Base-by-base conservation (phyloP, 2,329 filamentous ascomycete genomes). In the Albophoma yamanashiensis region DNA sequence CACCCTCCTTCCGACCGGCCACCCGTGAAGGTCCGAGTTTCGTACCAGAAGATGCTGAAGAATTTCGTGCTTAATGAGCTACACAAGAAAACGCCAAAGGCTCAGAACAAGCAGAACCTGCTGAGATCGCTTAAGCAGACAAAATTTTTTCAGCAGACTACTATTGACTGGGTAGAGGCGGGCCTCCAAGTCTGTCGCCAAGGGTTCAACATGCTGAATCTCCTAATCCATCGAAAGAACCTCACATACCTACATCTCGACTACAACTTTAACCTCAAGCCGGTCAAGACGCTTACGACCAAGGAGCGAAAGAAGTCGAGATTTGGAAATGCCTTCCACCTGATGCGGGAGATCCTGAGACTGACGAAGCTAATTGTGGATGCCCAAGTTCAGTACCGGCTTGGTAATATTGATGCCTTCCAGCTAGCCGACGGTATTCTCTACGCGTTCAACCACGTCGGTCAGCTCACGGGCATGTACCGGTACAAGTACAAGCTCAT, bases 401-500 rank as follows among this genome's bases (percentile, higher is more conserved):
- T 99, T 45, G 95, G 95, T 61, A 99, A 99, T 69, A 97, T 99
- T 64, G 94, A 99, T 74, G 94, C 95, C 43, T 99, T 99, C 79
- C 94, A 99, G 74, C 86, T 99, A 65, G 94, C 94, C 4, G 94
- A 99, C 74, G 94, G 94, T 74, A 99, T 99, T 60, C 80, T 97
- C n/a, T 99, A 99, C 68, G 95, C 94, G 22, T 99, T 99, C 79
- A 99, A 99, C 76, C 94, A 99, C 68, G 94, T 99, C 60, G 94
- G 94, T 63, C 95, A 99, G 75, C 80, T 99, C 63, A 99, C 94
- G 20, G 94, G 94, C 72, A 99, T 99, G 94, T 99, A 99, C 77
- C 89, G 94, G 62, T 99, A 99, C 83, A 99, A 99, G 81, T 99
- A 99, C 80, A 99, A 99, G 81, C 82, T 99, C 60, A 99, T 99